phyloP scores from a whole-genome alignment of 2,329 filamentous ascomycete species.

The Berkeleyomyces basicola region DNA sequence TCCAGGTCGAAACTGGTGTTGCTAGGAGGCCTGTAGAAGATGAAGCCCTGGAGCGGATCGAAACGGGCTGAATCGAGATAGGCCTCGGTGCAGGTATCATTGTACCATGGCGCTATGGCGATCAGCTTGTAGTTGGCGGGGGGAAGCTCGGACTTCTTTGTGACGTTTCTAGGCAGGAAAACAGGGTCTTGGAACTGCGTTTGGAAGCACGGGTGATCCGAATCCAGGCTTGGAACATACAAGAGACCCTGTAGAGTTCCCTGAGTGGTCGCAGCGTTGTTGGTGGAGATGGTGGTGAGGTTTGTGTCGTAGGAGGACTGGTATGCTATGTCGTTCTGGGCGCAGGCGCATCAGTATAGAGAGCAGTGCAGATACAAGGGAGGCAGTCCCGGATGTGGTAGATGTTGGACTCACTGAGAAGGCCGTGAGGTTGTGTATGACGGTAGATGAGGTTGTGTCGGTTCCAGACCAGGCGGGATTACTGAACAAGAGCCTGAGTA shows the following conservation, averaged over 20 bases:
- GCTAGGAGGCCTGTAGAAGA: conserved; percentile 45
- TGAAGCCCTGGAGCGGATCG: conserved; percentile 44
- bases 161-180: conserved; percentile 60
- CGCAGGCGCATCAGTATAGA: conserved; percentile 15
- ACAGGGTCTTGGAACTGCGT: conserved; percentile 31
- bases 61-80: conserved; percentile 48
- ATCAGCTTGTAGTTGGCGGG: conserved; percentile 55
- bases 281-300: conserved; percentile 61
- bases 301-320: conserved; percentile 36
- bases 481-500: conserved; percentile 38
- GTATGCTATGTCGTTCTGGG: conserved; percentile 32
- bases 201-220: conserved; percentile 43
- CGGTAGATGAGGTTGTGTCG: conserved; percentile 33
- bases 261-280: conserved; percentile 41
- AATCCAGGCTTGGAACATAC: conserved; percentile 59
- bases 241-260: conserved; percentile 59
- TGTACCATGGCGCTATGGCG: conserved; percentile 77
- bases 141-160: conserved; percentile 52
- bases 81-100: conserved; percentile 50
- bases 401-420: conserved; percentile 30
- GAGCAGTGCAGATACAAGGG: background rate
- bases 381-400: background rate
- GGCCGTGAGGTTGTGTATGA: conserved; percentile 40
- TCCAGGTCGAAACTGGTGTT: conserved; percentile 21
- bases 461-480: conserved; percentile 38